phyloP scores from a whole-genome alignment of 805 yeast species.

The Starmerella gropengiesseri region DNA sequence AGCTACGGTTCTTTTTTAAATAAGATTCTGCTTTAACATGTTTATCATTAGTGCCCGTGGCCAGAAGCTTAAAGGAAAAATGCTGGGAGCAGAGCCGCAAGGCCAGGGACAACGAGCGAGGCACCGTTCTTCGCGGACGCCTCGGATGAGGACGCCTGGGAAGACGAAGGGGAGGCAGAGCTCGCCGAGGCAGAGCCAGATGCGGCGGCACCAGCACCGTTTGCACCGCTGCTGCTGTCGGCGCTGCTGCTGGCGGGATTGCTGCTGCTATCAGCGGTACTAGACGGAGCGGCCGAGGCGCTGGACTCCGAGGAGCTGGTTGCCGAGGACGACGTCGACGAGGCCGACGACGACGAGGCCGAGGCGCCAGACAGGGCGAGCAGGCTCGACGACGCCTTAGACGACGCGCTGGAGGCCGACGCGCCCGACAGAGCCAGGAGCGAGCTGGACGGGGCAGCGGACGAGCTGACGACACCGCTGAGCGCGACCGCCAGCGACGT shows the following conservation, averaged over 20 bases:
- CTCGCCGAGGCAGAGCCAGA: constrained; percentile 1
- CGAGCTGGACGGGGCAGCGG: constrained; percentile 6
- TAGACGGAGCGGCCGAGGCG: constrained; percentile 10
- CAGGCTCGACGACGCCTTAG: constrained; percentile 9
- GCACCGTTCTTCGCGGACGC: constrained; percentile 13
- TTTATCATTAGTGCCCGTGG: too few relatives aligned
- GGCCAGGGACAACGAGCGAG: constrained; percentile 8
- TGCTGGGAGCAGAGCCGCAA: constrained; percentile 16
- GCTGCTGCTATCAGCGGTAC: neutral
- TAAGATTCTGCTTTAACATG: too few relatives aligned
- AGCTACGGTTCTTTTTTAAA: neutral
- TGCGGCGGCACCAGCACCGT: constrained; percentile 12
- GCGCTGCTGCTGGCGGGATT: constrained; percentile 1
- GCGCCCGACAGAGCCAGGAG: constrained; percentile 3
- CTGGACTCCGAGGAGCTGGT: neutral
- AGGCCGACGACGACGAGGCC: constrained; percentile 11
- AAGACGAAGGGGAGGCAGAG: too few relatives aligned
- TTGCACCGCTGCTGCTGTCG: constrained; percentile 7
- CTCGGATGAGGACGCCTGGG: too few relatives aligned
- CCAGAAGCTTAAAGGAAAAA: constrained; percentile 12
- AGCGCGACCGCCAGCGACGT: constrained; percentile 9
- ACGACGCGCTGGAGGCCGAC: constrained; percentile 7
- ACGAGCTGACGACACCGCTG: constrained; percentile 9
- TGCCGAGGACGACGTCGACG: constrained; percentile 2
- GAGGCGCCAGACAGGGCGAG: constrained; percentile 9